Evolutionary conservation across 2,329 filamentous ascomycete species (phyloP).

Genomic region (Westerdykella ornata): DNA sequence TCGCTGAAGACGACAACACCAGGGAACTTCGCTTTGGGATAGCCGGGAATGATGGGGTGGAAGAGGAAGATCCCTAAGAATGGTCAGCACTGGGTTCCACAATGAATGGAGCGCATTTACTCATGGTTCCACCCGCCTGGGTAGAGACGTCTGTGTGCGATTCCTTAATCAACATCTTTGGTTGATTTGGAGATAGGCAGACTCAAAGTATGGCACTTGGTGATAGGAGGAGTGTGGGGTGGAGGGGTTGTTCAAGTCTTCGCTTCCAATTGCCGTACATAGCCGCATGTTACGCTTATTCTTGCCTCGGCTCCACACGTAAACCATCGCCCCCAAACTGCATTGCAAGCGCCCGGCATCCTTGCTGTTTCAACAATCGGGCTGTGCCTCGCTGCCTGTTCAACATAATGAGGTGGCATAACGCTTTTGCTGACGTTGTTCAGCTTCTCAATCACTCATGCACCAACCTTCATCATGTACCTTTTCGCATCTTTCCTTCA

Average conservation of each 20-base stretch:
- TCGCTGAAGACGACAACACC: constrained; percentile 86
- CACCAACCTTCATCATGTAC: too few relatives aligned
- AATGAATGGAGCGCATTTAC: constrained; percentile 32
- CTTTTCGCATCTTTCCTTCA: too few relatives aligned
- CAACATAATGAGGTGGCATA: too few relatives aligned
- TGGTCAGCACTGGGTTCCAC: constrained; percentile 2
- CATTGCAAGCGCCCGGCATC: too few relatives aligned
- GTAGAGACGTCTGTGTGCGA: constrained; percentile 54
- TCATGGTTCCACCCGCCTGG: constrained; percentile 54
- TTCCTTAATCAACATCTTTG: constrained; percentile 54
- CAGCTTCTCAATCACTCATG: too few relatives aligned
- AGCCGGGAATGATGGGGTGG: constrained; percentile 76
- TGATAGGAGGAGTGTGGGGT: constrained; percentile 3
- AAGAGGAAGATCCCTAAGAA: constrained; percentile 75
- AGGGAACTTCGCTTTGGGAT: constrained; percentile 83
- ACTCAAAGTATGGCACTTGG: not conserved
- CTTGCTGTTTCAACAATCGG: too few relatives aligned
- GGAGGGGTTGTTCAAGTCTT: constrained; percentile 4
- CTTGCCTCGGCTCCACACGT: not conserved
- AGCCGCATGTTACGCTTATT: not conserved
- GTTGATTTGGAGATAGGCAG: not conserved
- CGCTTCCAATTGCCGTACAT: not conserved
- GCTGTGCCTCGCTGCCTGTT: too few relatives aligned
- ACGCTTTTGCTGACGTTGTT: too few relatives aligned
- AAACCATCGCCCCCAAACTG: not conserved